Base-by-base conservation (phyloP, 192 early-diverging fungal genomes). In the Podila horticola region DNA sequence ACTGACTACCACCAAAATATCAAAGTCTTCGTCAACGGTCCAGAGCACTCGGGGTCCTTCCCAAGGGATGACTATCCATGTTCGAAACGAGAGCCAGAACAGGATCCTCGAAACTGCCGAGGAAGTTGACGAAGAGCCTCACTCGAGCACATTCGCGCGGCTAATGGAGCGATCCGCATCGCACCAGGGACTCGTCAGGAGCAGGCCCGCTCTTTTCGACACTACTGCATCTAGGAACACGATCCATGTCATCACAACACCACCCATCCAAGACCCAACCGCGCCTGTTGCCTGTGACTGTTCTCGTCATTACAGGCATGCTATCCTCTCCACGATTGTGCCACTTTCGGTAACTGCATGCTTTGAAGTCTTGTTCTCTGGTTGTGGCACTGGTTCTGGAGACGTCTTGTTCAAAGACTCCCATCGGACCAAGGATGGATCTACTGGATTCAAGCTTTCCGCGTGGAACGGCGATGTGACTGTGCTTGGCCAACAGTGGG, bases 361-460 rank as follows among this genome's bases (percentile, higher is more conserved):
- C 33, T 76, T 76, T 61, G 74, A 76, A 36, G 49, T 70, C 55
- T 38, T 70, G 48, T 76, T 76, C 30, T 69, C 74, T 26, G 67
- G 29, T 26, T 34, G 62, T 51, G 74, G 67, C 17, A 63, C 62
- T n/a, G 74, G 74, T 0, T 41, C 58, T 12, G 68, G 74, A 13
- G 63, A 70, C 22, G 58, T 50, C 6, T 20, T 76, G 28, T 55
- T 28, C 6, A 65, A 41, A 9, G 68, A 76, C 5, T 29, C 74
- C 20, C 74, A 70, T 65, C 62, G 63, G 8, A 36, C 64, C 57
- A 66, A 60, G 24, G 68, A 76, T 70, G 74, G 68, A 7, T 76
- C 74, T 4, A 65, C 68, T 0, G 68, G 65, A 15, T 65, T 76
- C 63, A 69, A 70, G 31, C 64, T 76, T 29, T 60, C 33, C 13